Evolutionary conservation across 2,329 filamentous ascomycete genomes (phyloP), one percentile per base, ranked within the genome.

Genomic region (Ceratocystis huliohia): DNA sequence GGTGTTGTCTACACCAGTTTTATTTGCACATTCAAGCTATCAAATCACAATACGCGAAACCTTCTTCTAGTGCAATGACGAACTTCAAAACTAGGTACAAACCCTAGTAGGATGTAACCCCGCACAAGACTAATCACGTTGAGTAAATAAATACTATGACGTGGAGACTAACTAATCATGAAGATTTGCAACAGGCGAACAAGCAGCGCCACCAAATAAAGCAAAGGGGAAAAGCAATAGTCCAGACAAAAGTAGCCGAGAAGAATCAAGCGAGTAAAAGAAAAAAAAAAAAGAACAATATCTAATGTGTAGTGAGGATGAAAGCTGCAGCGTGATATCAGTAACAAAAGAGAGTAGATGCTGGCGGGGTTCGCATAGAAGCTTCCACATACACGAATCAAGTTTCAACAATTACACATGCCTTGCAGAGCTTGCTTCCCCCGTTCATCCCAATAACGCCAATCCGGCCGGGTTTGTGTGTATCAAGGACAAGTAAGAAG

Each of bases 401-500:
- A n/a, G 56, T 30, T 59, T 59, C 56, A 59, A 30, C n/a, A 25
- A 59, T 33, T 15, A 41, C 37, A 41, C 1, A 41, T 41, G 13
- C 13, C 37, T 41, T 41, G 37, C 37, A 41, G 17, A 59, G 56
- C 56, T 63, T 28, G 17, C 30, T 30, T 56, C 17, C n/a, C 61
- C 20, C 37, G 37, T 30, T 63, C 25, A 44, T 46, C 44, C 44
- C n/a, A 44, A 63, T 46, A 63, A 45, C 61, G n/a, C 37, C 33
- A 44, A 46, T 44, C 30, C 37, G 22, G 45, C 33, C 61, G 7
- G 15, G 37, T 41, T 41, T 44, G 20, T 63, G 37, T 63, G 37
- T 63, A 44, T 46, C 33, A 46, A 63, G 61, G 25, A 59, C 56
- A 59, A 37, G 56, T 37, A 37, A 37, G 28, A 59, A 59, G 25